phyloP scores from a whole-genome alignment of 176 grass and related monocot genomes.

The Poa annua region DNA sequence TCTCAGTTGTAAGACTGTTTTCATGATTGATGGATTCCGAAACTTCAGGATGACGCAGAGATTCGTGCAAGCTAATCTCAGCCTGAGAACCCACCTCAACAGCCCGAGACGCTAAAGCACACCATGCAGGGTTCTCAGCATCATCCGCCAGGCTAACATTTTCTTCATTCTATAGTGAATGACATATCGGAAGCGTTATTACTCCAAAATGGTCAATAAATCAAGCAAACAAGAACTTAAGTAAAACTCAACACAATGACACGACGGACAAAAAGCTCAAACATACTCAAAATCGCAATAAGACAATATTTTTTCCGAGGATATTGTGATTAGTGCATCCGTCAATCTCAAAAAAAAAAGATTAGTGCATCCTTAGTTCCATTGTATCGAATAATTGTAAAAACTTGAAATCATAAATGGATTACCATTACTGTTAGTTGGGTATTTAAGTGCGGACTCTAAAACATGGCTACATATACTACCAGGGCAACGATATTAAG shows the following conservation, averaged over 20 bases:
- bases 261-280: background rate
- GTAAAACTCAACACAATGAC: background rate
- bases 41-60: constrained; percentile 63
- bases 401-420: background rate
- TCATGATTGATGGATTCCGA: constrained; percentile 53
- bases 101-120: constrained; percentile 48
- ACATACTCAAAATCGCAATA: background rate
- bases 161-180: constrained; percentile 33
- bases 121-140: constrained; percentile 49
- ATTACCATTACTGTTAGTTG: background rate
- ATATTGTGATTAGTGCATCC: background rate
- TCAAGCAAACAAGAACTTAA: background rate
- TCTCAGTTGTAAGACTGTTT: constrained; percentile 39
- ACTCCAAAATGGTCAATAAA: constrained; percentile 1
- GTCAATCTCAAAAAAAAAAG: background rate
- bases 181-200: constrained; percentile 2
- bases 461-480: background rate
- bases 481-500: background rate
- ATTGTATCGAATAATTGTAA: background rate
- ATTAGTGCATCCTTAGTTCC: background rate
- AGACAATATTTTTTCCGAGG: background rate
- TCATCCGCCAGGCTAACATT: constrained; percentile 45
- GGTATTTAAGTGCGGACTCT: background rate
- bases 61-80: constrained; percentile 43
- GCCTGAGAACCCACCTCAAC: constrained; percentile 34